These are phyloP conservation scores for Hypomontagnella monticulosa DNA, from an alignment of 495 filamentous ascomycete species.

Conservation along the genomic window DNA sequence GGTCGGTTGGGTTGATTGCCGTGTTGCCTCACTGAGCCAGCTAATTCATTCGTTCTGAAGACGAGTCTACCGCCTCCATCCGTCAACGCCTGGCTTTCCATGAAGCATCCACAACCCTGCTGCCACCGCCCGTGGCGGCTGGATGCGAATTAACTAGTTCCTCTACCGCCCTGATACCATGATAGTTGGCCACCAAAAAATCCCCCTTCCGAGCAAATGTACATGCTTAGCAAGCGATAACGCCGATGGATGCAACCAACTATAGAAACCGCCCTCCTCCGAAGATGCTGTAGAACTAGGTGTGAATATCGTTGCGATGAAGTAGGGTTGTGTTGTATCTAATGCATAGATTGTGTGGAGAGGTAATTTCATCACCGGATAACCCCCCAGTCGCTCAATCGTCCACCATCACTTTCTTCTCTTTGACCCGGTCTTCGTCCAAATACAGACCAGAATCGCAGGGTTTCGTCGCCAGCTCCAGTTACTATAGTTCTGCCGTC, in stretches of 20 bases:
- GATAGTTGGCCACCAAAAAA: conserved; percentile 20
- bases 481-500: conserved; percentile 94
- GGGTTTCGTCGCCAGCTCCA: conserved; percentile 93
- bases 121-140: conserved; percentile 10
- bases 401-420: conserved; percentile 62
- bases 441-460: conserved; percentile 97
- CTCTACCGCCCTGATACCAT: conserved; percentile 4
- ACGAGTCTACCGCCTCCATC: conserved; percentile 2
- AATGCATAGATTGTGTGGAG: conserved; percentile 12
- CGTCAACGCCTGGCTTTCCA: conserved; percentile 38
- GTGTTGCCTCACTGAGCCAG: conserved; percentile 7
- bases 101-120: conserved; percentile 2
- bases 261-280: conserved; percentile 10
- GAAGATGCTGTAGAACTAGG: conserved; percentile 35
- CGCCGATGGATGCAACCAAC: conserved; percentile 37
- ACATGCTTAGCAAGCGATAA: conserved; percentile 28
- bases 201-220: conserved; percentile 5
- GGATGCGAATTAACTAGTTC: conserved; percentile 24
- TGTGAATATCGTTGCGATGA: conserved; percentile 9
- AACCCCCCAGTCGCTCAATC: conserved; percentile 73
- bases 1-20: background rate
- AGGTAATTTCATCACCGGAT: conserved; percentile 63
- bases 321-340: conserved; percentile 22
- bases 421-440: conserved; percentile 68
- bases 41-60: conserved; percentile 3